A percentile compares a stretch with the other conserved stretches of the same genome.
Conservation (phyloP, 345 rosid genomes). For the Eutrema heterophyllum region DNA sequence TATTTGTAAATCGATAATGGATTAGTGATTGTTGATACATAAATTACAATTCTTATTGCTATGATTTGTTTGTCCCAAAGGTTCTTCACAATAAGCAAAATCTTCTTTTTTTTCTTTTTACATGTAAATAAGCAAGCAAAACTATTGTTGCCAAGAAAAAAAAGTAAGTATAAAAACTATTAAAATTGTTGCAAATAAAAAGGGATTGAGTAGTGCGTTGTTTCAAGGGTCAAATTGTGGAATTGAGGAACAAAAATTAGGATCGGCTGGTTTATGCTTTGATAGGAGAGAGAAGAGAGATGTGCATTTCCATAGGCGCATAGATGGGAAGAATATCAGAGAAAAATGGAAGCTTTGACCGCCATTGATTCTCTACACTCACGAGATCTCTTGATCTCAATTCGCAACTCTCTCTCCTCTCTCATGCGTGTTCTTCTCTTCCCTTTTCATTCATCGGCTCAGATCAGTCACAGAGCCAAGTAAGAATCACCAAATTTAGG, state of each 20-base stretch:
- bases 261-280: neutral
- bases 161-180: neutral
- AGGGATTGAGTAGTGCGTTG: too few species aligned
- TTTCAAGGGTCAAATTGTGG: too few species aligned
- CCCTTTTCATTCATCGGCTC: conserved; percentile 32
- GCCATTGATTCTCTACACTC: conserved; percentile 34
- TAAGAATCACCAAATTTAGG: conserved; percentile 33
- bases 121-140: too few species aligned
- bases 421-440: conserved; percentile 17
- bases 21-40: too few species aligned
- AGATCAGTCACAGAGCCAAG: conserved; percentile 44
- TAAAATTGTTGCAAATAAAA: neutral
- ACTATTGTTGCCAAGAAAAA: too few species aligned
- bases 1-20: too few species aligned
- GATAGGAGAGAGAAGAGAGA: conserved; percentile 10
- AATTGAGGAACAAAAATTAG: neutral
- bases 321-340: conserved; percentile 43
- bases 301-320: conserved; percentile 39
- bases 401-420: conserved; percentile 9
- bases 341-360: conserved; percentile 71
- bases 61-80: neutral
- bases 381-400: conserved; percentile 30
- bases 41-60: too few species aligned
- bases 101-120: too few species aligned
- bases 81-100: neutral